A percentile compares a stretch with the other conserved stretches of the same genome.
phyloP scores from a whole-genome alignment of 768 basidiomycete species.

The Psilocybe azurescens region DNA sequence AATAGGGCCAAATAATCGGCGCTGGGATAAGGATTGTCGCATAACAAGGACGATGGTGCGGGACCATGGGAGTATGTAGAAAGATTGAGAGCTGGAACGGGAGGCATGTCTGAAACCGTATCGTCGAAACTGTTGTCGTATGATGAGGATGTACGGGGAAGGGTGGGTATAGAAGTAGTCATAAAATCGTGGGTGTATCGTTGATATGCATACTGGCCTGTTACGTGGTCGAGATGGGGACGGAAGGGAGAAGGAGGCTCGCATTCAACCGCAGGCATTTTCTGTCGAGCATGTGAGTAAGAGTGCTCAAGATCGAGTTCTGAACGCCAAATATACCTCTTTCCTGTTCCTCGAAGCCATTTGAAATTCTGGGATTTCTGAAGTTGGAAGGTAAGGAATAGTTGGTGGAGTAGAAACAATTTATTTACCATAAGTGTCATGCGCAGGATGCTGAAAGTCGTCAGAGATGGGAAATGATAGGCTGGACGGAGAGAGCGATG shows the following conservation, averaged over 20 bases:
- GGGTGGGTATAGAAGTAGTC: background rate
- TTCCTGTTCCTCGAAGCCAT: slow-evolving; percentile 10
- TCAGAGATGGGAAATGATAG: background rate
- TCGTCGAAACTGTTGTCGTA: too few relatives aligned
- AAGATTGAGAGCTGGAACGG: background rate
- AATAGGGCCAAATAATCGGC: too few relatives aligned
- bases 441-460: too few relatives aligned
- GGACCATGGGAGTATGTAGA: background rate
- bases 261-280: background rate
- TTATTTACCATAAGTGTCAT: too few relatives aligned
- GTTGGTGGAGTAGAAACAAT: background rate
- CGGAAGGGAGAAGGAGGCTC: background rate
- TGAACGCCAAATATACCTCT: background rate
- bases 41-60: background rate
- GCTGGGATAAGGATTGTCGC: too few relatives aligned
- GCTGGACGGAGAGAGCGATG: background rate
- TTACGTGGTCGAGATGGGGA: slow-evolving; percentile 22
- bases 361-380: slow-evolving; percentile 28
- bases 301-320: background rate
- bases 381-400: slow-evolving; percentile 23
- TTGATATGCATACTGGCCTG: slow-evolving; percentile 22
- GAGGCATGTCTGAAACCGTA: too few relatives aligned
- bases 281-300: background rate
- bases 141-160: background rate
- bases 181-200: background rate